Evolutionary conservation across 371 early-diverging fungal genomes (phyloP).

Genomic region (Ecytonucleospora hepatopenaei): DNA sequence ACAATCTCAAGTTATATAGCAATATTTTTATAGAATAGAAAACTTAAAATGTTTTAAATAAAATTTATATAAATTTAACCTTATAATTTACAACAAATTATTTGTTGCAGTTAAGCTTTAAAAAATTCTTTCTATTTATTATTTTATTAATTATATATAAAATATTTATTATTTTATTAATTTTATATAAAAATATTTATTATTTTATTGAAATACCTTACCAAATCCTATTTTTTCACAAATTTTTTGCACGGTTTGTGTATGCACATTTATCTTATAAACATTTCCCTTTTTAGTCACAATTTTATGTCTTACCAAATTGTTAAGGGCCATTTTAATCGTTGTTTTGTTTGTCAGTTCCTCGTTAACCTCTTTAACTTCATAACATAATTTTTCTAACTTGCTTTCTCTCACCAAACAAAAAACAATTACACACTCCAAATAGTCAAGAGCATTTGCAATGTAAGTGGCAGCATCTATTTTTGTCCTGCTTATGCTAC

Average conservation of each 20-base stretch:
- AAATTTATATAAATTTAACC: too few species aligned
- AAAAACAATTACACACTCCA: conserved; percentile 16
- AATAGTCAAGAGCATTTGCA: conserved; percentile 2
- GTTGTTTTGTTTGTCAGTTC: conserved; percentile 15
- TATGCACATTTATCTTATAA: conserved; percentile 4
- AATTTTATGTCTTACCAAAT: conserved; percentile 5
- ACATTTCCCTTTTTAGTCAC: background rate
- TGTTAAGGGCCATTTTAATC: conserved; percentile 15
- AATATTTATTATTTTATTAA: too few species aligned
- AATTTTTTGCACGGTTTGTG: conserved; percentile 16
- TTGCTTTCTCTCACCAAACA: conserved; percentile 9
- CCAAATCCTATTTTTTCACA: conserved; percentile 23
- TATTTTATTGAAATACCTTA: background rate
- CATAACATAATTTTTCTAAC: conserved; percentile 10
- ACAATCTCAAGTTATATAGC: background rate
- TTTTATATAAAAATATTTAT: too few species aligned
- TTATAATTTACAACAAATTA: too few species aligned
- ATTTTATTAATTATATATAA: too few species aligned
- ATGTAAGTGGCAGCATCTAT: background rate
- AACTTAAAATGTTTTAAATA: conserved; percentile 1
- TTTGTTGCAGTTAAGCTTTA: too few species aligned
- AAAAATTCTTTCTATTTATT: too few species aligned
- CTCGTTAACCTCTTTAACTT: conserved; percentile 4
- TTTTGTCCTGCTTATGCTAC: background rate
- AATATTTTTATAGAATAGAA: too few species aligned